Base-by-base conservation (phyloP, 805 yeast species). In the Blastobotrys robertii region DNA sequence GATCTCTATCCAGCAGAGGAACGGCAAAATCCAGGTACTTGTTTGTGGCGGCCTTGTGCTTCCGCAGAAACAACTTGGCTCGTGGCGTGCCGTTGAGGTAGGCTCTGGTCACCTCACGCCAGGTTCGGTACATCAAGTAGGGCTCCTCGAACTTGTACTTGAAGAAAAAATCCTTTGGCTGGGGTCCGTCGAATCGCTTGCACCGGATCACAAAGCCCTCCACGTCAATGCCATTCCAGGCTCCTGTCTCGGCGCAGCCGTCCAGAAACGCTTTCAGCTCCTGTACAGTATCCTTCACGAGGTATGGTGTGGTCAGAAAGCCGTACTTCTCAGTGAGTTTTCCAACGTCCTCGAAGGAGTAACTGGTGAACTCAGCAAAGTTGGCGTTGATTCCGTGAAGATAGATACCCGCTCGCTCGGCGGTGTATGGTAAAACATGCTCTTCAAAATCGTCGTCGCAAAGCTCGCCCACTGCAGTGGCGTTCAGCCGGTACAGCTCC, bases 81-180 rank as follows among this genome's bases (percentile, higher is more conserved):
- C 36, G 42, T 22, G 10, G 45, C 22, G 54, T 57, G 1, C 60
- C 59, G 0, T 54, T 44, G 8, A 83, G 68, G 47, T 74, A 73
- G 36, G 65, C 66, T 55, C 75, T 79, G 1, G 97, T 86, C 1
- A 78, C 83, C 55, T 92, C 97, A 50, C 99, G 72, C 75, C 94
- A 77, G 53, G 83, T 84, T 45, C 99, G 72, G 60, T 87, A 92
- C 72, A 92, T 72, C 37, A 87, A 64, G 58, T 92, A 92, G 0
- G 98, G 98, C 63, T 92, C 95, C 51, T 87, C 95, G 60, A 92
- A 92, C 62, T 92, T 92, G 66, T 68, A 92, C 63, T 92, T 92
- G 75, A 87, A 92, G 62, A 90, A 84, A 54, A 73, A 86, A 49
- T 79, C 84, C 8, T 19, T 30, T 5, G 38, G 44, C 3, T 13